These are phyloP conservation scores for Nakazawaea wyomingensis DNA, from an alignment of 805 yeast species.

Conservation along the genomic window DNA sequence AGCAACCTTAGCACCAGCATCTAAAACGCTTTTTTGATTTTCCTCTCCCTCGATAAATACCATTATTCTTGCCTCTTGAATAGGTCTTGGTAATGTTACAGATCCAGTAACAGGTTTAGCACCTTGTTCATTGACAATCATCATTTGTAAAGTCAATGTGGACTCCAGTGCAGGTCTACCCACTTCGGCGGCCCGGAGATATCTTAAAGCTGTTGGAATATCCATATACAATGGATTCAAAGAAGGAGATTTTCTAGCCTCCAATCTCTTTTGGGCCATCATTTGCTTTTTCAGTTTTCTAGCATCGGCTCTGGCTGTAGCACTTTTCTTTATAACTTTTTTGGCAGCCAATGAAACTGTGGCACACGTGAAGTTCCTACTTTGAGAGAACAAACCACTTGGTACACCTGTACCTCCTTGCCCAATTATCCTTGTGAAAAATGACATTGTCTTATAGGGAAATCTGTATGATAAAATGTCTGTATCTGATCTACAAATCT, in stretches of 20 bases:
- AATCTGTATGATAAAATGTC: background rate
- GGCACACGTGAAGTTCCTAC: background rate
- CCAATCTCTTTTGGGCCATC: constrained; percentile 20
- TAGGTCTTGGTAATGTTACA: constrained; percentile 66
- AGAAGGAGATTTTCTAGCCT: constrained; percentile 38
- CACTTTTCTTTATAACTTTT: constrained; percentile 8
- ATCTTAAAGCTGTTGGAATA: constrained; percentile 67
- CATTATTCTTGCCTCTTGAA: constrained; percentile 58
- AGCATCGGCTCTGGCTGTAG: constrained; percentile 13
- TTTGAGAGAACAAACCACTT: background rate
- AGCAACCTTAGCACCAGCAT: constrained; percentile 56
- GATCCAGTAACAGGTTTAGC: constrained; percentile 70
- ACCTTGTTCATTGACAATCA: constrained; percentile 70
- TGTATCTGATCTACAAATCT: background rate
- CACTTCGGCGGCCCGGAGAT: constrained; percentile 83
- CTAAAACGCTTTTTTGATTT: constrained; percentile 45
- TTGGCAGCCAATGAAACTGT: constrained; percentile 1
- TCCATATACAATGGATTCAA: constrained; percentile 64
- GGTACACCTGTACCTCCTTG: background rate
- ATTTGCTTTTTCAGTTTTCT: constrained; percentile 11
- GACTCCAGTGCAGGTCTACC: constrained; percentile 74
- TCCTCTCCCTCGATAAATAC: constrained; percentile 62
- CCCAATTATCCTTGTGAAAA: background rate
- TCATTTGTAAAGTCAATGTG: constrained; percentile 60
- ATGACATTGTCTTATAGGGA: background rate